Conservation (phyloP, 352 stramenopile species). For the Phytophthora aleatoria region DNA sequence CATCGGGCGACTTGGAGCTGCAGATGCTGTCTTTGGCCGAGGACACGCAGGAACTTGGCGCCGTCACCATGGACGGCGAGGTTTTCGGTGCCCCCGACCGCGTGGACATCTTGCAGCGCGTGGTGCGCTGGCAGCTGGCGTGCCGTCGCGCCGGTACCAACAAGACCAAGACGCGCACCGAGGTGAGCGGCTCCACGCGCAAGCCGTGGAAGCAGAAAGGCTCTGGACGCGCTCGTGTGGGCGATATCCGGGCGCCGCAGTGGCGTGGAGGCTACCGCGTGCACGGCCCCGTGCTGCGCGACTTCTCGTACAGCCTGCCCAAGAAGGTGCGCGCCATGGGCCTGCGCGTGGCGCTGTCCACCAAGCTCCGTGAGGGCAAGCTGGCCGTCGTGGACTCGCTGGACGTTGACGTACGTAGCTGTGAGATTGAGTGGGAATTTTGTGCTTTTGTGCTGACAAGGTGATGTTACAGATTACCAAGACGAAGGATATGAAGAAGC, state of each 20-base stretch:
- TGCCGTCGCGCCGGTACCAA: conserved; percentile 84
- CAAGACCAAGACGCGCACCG: conserved; percentile 89
- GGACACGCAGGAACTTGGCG: conserved; percentile 41
- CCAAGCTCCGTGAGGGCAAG: conserved; percentile 89
- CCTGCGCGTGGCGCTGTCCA: conserved; percentile 83
- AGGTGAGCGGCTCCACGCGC: conserved; percentile 86
- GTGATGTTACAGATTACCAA: conserved; percentile 58
- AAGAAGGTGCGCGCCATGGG: conserved; percentile 91
- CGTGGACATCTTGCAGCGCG: conserved; percentile 88
- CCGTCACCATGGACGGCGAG: conserved; percentile 63
- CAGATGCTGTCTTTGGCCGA: conserved; percentile 67
- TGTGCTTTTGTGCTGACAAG: not conserved
- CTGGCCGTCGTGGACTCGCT: conserved; percentile 82
- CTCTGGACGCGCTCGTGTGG: conserved; percentile 83
- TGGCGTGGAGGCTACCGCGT: conserved; percentile 87
- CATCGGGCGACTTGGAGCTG: conserved; percentile 66
- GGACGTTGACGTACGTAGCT: conserved; percentile 63
- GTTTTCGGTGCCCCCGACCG: conserved; percentile 81
- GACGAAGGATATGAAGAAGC: conserved; percentile 88
- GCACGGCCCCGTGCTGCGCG: conserved; percentile 82
- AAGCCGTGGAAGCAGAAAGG: conserved; percentile 92
- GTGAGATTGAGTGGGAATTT: not conserved
- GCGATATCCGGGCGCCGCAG: conserved; percentile 84
- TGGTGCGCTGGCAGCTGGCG: conserved; percentile 89
- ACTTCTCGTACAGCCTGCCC: conserved; percentile 87